These are phyloP conservation scores for Alternaria rosae DNA, from an alignment of 2,329 filamentous ascomycete species.

Conservation along the genomic window DNA sequence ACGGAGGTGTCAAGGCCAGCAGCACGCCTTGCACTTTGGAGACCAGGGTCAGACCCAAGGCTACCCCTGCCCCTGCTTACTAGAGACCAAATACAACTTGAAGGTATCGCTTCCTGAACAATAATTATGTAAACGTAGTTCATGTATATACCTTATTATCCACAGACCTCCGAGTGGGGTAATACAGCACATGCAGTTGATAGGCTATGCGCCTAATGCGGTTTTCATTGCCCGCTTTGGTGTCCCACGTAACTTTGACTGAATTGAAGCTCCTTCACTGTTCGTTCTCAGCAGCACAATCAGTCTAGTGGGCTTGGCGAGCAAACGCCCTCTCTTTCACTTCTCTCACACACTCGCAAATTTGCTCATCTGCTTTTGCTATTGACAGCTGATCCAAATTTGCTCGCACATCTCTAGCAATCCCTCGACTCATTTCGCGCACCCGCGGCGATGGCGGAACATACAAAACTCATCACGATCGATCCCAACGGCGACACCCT, in stretches of 20 bases:
- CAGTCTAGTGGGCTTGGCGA: background rate
- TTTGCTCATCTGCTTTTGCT: too few species aligned
- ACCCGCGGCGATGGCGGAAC: background rate
- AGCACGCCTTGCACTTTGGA: slow-evolving; percentile 32
- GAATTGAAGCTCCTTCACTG: accelerated
- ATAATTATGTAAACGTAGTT: background rate
- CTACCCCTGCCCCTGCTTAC: slow-evolving; percentile 17
- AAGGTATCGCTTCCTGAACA: background rate
- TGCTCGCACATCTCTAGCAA: too few species aligned
- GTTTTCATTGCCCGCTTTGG: background rate
- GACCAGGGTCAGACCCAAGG: slow-evolving; percentile 31
- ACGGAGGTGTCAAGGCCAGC: slow-evolving; percentile 10
- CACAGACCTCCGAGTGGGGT: background rate
- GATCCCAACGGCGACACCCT: background rate
- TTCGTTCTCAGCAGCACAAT: too few species aligned
- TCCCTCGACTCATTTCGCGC: too few species aligned
- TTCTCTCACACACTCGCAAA: too few species aligned
- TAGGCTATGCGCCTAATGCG: background rate
- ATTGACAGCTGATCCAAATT: too few species aligned
- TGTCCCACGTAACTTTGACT: background rate
- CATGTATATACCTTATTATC: background rate
- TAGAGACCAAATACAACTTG: background rate
- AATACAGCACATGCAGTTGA: background rate
- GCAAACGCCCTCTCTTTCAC: background rate
- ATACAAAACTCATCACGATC: background rate